Evolutionary conservation across 2,329 filamentous ascomycete species (phyloP).

Genomic region (Verticillium klebahnii): DNA sequence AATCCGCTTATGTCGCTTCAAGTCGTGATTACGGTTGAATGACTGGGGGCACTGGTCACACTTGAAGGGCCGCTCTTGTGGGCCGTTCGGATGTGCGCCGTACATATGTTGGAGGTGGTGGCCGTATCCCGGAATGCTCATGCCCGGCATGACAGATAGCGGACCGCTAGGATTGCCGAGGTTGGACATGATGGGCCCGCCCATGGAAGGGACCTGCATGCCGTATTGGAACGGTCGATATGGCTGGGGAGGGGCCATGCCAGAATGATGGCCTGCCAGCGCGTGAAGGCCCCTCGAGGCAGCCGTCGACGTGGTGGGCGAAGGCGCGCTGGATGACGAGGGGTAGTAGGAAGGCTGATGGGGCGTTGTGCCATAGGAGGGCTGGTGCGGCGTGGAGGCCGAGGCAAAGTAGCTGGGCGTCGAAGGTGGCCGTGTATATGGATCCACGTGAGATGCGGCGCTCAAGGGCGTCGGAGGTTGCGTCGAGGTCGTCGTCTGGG

Average conservation of each 20-base stretch:
- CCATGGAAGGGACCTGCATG: conserved; percentile 32
- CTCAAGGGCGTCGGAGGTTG: conserved; percentile 39
- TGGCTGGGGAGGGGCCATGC: conserved; percentile 44
- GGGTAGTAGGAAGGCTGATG: conserved; percentile 26
- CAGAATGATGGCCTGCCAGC: conserved; percentile 10
- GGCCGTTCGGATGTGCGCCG: conserved; percentile 39
- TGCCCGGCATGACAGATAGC: conserved; percentile 63
- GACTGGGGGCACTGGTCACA: conserved; percentile 90
- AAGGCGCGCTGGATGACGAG: conserved; percentile 40
- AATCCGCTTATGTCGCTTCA: conserved; percentile 94
- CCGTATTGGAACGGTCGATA: conserved; percentile 28
- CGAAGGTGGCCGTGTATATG: conserved; percentile 52
- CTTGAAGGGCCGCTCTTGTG: conserved; percentile 82
- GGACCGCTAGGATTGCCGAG: conserved; percentile 68
- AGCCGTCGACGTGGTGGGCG: conserved; percentile 30
- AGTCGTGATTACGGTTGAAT: conserved; percentile 93
- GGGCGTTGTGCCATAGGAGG: neutral
- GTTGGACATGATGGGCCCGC: conserved; percentile 71
- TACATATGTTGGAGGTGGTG: conserved; percentile 56
- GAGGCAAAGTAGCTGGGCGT: conserved; percentile 59
- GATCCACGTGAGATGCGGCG: conserved; percentile 53
- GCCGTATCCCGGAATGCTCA: conserved; percentile 51
- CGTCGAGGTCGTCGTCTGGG: conserved; percentile 34
- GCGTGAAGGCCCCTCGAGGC: conserved; percentile 33
- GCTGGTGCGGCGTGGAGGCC: conserved; percentile 27